These are phyloP conservation scores for Biscogniauxia marginata DNA, from an alignment of 2,329 filamentous ascomycete species.

Conservation along the genomic window DNA sequence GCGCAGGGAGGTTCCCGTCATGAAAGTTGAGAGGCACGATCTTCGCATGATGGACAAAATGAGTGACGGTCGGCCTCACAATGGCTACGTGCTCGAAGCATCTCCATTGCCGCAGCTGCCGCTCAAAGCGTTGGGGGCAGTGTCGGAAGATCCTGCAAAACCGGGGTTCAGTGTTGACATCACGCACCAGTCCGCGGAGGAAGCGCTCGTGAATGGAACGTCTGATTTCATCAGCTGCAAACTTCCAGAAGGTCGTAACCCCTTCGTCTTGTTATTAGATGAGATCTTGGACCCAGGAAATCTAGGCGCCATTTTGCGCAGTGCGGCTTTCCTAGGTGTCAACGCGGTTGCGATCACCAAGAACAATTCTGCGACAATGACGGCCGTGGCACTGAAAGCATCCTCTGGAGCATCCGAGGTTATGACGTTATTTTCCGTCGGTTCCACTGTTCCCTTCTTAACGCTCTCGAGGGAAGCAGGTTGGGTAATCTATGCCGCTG, in stretches of 20 bases:
- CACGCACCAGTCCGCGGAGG: conserved; percentile 70
- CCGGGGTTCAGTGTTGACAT: conserved; percentile 59
- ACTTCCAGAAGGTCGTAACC: conserved; percentile 50
- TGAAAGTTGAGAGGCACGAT: conserved; percentile 56
- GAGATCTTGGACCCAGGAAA: conserved; percentile 85
- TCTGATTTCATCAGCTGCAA: conserved; percentile 45
- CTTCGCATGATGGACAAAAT: conserved; percentile 77
- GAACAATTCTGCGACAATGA: conserved; percentile 70
- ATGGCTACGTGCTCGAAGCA: conserved; percentile 83
- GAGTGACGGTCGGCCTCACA: conserved; percentile 80
- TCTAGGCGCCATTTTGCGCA: conserved; percentile 83
- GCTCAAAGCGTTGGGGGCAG: conserved; percentile 54
- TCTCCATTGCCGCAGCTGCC: conserved; percentile 77
- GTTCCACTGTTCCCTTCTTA: conserved; percentile 68
- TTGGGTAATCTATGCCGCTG: conserved; percentile 83
- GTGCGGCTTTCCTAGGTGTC: conserved; percentile 86
- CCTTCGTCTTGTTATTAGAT: conserved; percentile 72
- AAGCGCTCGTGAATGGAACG: conserved; percentile 69
- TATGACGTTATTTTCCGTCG: conserved; percentile 69
- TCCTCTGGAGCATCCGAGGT: conserved; percentile 85
- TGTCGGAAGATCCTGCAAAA: conserved; percentile 43
- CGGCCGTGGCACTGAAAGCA: conserved; percentile 78
- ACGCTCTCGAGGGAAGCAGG: conserved; percentile 64
- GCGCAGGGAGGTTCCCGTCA: conserved; percentile 51
- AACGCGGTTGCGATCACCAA: conserved; percentile 78